Base-by-base conservation (phyloP, 176 grass and related monocot genomes). In the Hyparrhenia diplandra region DNA sequence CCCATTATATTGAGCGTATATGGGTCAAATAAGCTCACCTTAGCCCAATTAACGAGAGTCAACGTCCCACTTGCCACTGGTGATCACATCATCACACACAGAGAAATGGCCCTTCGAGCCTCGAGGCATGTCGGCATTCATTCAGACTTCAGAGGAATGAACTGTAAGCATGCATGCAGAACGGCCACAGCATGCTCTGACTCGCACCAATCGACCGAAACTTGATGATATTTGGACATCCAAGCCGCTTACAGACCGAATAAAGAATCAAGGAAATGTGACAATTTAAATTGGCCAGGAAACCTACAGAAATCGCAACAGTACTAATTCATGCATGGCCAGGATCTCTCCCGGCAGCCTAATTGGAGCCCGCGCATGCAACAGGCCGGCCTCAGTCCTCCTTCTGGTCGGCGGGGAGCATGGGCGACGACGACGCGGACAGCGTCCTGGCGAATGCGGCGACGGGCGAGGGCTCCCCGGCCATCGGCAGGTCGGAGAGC, bases 401-500 rank as follows among this genome's bases (percentile, higher is more conserved):
- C 43, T 80, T 85, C 4, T 23, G 12, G 39, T 6, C 69, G 67
- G 13, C 69, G 68, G 20, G 39, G 59, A 21, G 23, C 27, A 42
- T 27, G 10, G 23, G 17, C 25, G 30, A 60, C 69, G 4, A 17
- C 25, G 13, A n/a, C n/a, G n/a, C 24, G 20, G 69, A 61, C 31
- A 4, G 10, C 51, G 42, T 23, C 61, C 30, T 3, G 36, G n/a
- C 31, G 74, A 10, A 5, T 23, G 16, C 60, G 52, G 76, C 36
- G 34, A 66, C 67, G 55, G 85, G 87, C 40, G 93, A 96, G 10
- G 64, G 58, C 89, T 92, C 90, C 3, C 85, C 79, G 60, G 59
- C 65, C 1, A 32, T 5, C 17, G 87, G 90, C 82, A 88, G 7
- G 79, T 96, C 90, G 51, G 82, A 64, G 77, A 95, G 74, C 70